Evolutionary conservation across 2,329 filamentous ascomycete species (phyloP).

Genomic region (Beauveria sp.): DNA sequence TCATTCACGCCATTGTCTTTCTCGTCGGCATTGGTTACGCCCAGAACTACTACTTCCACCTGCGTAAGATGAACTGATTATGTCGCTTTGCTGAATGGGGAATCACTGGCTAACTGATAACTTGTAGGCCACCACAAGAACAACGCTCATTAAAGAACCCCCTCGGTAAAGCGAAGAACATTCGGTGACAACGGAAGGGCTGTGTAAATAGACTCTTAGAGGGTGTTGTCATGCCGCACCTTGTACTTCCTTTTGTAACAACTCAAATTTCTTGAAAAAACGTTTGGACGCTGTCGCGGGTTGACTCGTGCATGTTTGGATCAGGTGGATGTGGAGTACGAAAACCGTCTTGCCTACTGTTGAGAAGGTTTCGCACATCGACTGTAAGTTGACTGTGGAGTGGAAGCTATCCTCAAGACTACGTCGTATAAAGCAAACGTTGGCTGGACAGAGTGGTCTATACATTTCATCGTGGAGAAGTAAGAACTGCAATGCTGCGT

Average conservation of each 20-base stretch:
- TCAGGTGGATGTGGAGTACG: neutral
- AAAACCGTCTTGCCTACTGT: neutral
- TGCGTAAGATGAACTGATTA: slow-evolving; percentile 57
- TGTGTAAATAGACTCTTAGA: slow-evolving; percentile 37
- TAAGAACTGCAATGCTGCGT: neutral
- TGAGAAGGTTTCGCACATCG: neutral
- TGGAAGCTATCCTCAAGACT: neutral
- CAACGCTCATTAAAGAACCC: slow-evolving; percentile 77
- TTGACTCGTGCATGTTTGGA: neutral
- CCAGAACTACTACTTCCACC: slow-evolving; percentile 99
- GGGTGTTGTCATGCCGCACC: slow-evolving; percentile 30
- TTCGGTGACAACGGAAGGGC: slow-evolving; percentile 15
- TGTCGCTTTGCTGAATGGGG: neutral
- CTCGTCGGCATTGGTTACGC: slow-evolving; percentile 81
- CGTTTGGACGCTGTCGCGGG: neutral
- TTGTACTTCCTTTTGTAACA: slow-evolving; percentile 28
- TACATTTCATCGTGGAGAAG: neutral
- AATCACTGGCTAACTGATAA: slow-evolving; percentile 17
- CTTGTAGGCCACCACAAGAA: slow-evolving; percentile 96
- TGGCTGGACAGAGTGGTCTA: too few species aligned
- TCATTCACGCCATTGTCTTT: slow-evolving; percentile 76
- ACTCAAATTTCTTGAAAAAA: slow-evolving; percentile 16
- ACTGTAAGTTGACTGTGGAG: neutral
- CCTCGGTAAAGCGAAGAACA: slow-evolving; percentile 16
- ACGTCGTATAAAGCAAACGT: too few species aligned